These are phyloP conservation scores for Stellera chamaejasme DNA, from an alignment of 345 rosid species.

Conservation along the genomic window DNA sequence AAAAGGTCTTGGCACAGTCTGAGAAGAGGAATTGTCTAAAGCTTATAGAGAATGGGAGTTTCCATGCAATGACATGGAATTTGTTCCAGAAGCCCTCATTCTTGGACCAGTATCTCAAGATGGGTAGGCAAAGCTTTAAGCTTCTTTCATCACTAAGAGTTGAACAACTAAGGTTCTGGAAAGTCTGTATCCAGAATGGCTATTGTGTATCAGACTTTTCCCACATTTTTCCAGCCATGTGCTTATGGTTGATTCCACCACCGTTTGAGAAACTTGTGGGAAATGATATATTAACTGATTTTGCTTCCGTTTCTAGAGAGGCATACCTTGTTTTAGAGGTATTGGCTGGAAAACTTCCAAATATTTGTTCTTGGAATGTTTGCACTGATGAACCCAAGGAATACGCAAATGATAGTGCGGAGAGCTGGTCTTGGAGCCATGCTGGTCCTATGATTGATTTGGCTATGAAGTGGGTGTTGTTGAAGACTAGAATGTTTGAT, in stretches of 20 bases:
- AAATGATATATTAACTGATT: constrained; percentile 48
- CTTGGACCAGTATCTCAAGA: constrained; percentile 60
- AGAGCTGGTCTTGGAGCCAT: constrained; percentile 75
- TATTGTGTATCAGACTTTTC: constrained; percentile 56
- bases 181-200: constrained; percentile 61
- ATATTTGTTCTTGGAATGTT: constrained; percentile 34
- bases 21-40: constrained; percentile 48
- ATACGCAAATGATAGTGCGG: constrained; percentile 18
- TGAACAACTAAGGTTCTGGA: constrained; percentile 86
- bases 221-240: constrained; percentile 66
- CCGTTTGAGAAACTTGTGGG: constrained; percentile 49
- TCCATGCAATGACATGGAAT: constrained; percentile 60
- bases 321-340: constrained; percentile 72
- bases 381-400: constrained; percentile 14
- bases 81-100: constrained; percentile 52
- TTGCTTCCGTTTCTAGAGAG: constrained; percentile 59
- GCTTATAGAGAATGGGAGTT: constrained; percentile 41
- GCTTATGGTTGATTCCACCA: constrained; percentile 85
- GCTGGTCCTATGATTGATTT: constrained; percentile 68
- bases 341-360: constrained; percentile 66
- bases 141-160: constrained; percentile 62
- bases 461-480: constrained; percentile 61
- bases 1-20: constrained; percentile 68
- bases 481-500: constrained; percentile 35
- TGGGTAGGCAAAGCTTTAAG: constrained; percentile 65